phyloP scores from a whole-genome alignment of 169 alveolate genomes.

The Plasmodium sp. region DNA sequence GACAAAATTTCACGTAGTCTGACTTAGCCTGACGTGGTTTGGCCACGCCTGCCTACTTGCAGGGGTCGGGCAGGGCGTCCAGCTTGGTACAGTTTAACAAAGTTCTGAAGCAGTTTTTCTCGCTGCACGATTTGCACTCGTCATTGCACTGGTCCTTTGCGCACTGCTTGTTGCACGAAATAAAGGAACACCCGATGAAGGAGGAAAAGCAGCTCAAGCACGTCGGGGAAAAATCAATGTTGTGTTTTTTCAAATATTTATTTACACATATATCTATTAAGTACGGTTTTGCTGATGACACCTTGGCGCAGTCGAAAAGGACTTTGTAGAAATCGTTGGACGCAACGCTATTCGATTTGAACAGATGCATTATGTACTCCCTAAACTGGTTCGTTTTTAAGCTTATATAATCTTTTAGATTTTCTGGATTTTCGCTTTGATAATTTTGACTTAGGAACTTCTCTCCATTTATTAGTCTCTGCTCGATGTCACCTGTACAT shows the following conservation, averaged over 20 bases:
- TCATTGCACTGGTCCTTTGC: constrained; percentile 50
- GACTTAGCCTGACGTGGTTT: background rate
- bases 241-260: constrained; percentile 53
- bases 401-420: background rate
- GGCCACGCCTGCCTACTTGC: background rate
- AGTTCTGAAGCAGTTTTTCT: constrained; percentile 26
- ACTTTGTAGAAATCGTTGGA: constrained; percentile 59
- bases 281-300: constrained; percentile 68
- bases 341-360: background rate
- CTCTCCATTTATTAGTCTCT: constrained; percentile 42
- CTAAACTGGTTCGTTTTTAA: background rate
- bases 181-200: constrained; percentile 56
- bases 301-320: constrained; percentile 60
- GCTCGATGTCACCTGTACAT: constrained; percentile 50
- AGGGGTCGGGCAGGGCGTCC: constrained; percentile 60
- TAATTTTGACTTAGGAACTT: background rate
- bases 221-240: constrained; percentile 23
- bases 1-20: no score
- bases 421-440: background rate
- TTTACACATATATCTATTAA: constrained; percentile 66
- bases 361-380: constrained; percentile 3
- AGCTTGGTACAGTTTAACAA: constrained; percentile 60
- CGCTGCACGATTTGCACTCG: constrained; percentile 43
- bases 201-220: constrained; percentile 49
- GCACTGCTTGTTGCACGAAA: constrained; percentile 57